Conservation (phyloP, 2,329 filamentous ascomycete species). For the Nothopassalora personata region DNA sequence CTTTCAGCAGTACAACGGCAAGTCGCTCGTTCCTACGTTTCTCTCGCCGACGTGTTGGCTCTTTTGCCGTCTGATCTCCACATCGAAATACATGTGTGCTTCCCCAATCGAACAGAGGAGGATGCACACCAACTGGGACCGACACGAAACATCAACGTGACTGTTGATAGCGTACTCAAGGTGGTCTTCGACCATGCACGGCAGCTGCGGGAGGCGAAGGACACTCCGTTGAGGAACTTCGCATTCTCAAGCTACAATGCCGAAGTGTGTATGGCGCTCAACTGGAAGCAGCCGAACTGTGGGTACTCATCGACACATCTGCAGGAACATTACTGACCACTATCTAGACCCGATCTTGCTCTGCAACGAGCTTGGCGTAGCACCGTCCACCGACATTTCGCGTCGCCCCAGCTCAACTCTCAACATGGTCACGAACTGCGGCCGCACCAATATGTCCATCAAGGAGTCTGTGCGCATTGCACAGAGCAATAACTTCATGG, state of each 20-base stretch:
- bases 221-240: constrained; percentile 74
- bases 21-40: constrained; percentile 68
- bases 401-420: constrained; percentile 2
- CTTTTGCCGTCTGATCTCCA: constrained; percentile 75
- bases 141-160: constrained; percentile 75
- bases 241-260: constrained; percentile 93
- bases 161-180: constrained; percentile 75
- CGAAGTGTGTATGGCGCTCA: constrained; percentile 84
- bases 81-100: constrained; percentile 86
- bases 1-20: constrained; percentile 64
- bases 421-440: constrained; percentile 52
- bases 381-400: constrained; percentile 11
- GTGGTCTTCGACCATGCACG: constrained; percentile 91
- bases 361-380: constrained; percentile 70
- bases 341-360: constrained; percentile 74
- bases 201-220: constrained; percentile 56
- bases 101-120: constrained; percentile 73
- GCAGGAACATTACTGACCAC: neutral
- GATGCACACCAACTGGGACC: constrained; percentile 63
- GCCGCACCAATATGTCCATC: constrained; percentile 72
- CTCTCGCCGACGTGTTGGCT: constrained; percentile 68
- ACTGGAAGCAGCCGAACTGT: constrained; percentile 99
- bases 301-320: constrained; percentile 31
- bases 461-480: constrained; percentile 93
- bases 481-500: constrained; percentile 97